Percentiles rank a stretch among this genome's conserved stretches.
Evolutionary conservation across 441 rosid species (phyloP).

Genomic region (Corymbia citriodora): DNA sequence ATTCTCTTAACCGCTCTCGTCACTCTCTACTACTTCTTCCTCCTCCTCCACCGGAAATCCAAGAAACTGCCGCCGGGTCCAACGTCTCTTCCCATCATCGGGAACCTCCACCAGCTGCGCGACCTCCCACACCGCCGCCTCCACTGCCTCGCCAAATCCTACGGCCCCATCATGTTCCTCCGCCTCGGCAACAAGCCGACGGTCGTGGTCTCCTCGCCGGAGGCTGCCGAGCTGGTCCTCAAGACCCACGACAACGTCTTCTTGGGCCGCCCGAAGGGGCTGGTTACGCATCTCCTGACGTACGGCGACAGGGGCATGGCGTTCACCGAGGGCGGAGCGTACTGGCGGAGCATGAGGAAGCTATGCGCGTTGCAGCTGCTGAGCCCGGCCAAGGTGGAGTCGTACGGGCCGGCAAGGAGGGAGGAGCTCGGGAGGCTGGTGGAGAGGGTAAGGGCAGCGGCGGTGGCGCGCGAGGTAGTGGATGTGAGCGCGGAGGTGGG

Average conservation of each 20-base stretch:
- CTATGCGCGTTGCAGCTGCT: not conserved
- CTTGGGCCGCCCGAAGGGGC: not conserved
- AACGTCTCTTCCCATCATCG: not conserved
- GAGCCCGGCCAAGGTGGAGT: not conserved
- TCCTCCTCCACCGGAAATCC: not conserved
- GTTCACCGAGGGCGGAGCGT: not conserved
- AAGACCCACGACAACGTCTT: conserved; percentile 1
- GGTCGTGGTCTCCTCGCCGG: conserved; percentile 1
- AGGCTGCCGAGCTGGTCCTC: conserved; percentile 7
- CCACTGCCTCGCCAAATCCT: not conserved
- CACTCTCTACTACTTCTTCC: not conserved
- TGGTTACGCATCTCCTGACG: not conserved
- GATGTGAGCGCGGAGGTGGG: not conserved
- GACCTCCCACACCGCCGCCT: conserved; percentile 6
- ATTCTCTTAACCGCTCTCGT: not conserved
- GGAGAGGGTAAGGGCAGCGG: not conserved
- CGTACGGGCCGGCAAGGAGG: not conserved
- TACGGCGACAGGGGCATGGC: not conserved
- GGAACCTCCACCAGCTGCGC: conserved; percentile 5
- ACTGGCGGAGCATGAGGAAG: not conserved
- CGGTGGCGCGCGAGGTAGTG: not conserved
- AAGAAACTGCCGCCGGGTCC: conserved; percentile 5
- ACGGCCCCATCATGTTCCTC: conserved; percentile 7
- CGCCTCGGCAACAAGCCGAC: not conserved
- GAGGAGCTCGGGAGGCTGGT: conserved; percentile 1